phyloP scores from a whole-genome alignment of 768 basidiomycete species.

The Suillus brevipes region DNA sequence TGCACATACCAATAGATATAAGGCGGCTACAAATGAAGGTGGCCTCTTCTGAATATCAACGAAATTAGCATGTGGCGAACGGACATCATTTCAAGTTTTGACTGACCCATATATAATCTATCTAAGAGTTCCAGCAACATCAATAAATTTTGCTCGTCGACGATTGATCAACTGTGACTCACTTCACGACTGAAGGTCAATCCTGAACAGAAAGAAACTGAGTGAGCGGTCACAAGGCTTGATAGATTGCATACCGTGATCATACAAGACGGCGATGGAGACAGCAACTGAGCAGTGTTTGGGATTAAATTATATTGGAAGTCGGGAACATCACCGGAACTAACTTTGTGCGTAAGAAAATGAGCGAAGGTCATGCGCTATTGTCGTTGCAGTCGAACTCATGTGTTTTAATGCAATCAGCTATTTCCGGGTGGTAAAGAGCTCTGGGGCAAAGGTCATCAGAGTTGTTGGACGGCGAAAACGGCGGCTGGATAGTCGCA shows the following conservation, averaged over 20 bases:
- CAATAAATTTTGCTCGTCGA: not conserved
- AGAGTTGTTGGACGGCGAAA: not conserved
- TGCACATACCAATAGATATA: slow-evolving; percentile 28
- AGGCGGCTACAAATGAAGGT: slow-evolving; percentile 23
- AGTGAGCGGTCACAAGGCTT: not conserved
- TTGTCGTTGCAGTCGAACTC: not conserved
- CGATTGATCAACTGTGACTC: slow-evolving; percentile 7
- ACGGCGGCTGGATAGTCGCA: not conserved
- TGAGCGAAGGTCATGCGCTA: not conserved
- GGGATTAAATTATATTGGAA: slow-evolving; percentile 7
- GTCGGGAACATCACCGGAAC: not conserved
- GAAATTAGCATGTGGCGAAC: not conserved
- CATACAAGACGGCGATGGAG: slow-evolving; percentile 28
- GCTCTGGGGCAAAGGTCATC: not conserved
- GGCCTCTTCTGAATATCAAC: slow-evolving; percentile 22
- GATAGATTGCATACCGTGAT: slow-evolving; percentile 22
- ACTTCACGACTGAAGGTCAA: slow-evolving; percentile 31
- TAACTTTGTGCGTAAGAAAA: slow-evolving; percentile 25
- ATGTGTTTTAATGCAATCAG: not conserved
- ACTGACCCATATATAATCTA: slow-evolving; percentile 34
- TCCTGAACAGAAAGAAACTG: slow-evolving; percentile 13
- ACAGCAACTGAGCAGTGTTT: slow-evolving; percentile 26
- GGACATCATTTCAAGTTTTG: not conserved
- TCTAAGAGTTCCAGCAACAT: slow-evolving; percentile 15
- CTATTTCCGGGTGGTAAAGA: not conserved